Base-by-base conservation (phyloP, 2,329 filamentous ascomycete genomes). In the Lasiodiplodia citricola region DNA sequence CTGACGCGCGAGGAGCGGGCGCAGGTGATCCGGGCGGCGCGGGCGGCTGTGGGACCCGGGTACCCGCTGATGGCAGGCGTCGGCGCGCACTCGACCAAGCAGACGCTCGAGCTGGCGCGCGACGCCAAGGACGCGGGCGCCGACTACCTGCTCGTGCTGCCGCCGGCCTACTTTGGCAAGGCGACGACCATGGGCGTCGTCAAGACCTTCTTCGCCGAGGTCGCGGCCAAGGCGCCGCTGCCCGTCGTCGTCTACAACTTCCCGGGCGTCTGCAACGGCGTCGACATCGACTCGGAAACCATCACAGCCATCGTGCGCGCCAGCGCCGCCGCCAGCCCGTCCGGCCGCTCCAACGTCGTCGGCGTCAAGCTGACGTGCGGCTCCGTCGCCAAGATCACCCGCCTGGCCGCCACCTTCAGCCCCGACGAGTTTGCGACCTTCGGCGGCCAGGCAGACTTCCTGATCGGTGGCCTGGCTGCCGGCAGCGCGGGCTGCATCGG, bases 191-290 rank as follows among this genome's bases (percentile, higher is more conserved):
- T 77, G 56, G 73, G 74, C 16, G 81, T 83, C 3, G 76, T 84
- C 5, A 73, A 75, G 70, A 74, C 71, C 6, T 84, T 83, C 70
- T 84, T 80, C 72, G 74, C 78, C 62, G 78, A 82, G 44, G 78
- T 91, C 3, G 90, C 90, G 2, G 82, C 85, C 63, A 84, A 84
- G 1, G 87, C 85, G 21, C 85, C 87, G 0, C 75, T 92, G 0
- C 90, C 90, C 0, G 81, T 92, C 28, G 79, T 92, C 44, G 88
- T 93, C 69, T 92, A 92, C 83, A 92, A 92, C 79, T 92, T 90
- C 81, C 90, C 90, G 1, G 88, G 84, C 5, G 89, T 91, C 4
- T 88, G 86, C 25, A 86, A 88, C 14, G 90, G 90, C 4, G 58
- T 63, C 18, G 58, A 63, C 44, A 82, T 92, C 13, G 90, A 92